Evolutionary conservation across 83 land plant species (phyloP).

Genomic region (Picea mariana): DNA sequence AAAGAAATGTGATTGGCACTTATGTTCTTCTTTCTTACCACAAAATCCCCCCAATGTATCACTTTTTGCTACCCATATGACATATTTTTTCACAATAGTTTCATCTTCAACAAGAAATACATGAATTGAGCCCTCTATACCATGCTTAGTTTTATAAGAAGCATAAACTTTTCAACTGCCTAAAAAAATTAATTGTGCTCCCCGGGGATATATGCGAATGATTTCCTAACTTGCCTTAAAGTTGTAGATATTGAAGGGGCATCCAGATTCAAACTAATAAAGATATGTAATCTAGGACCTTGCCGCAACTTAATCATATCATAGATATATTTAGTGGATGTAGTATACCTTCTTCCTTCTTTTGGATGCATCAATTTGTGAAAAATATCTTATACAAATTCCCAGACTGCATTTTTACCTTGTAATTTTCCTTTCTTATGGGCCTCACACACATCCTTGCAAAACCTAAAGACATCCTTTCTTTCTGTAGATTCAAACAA

Average conservation of each 20-base stretch:
- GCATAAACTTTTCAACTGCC: neutral
- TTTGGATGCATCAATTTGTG: neutral
- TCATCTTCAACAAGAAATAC: neutral
- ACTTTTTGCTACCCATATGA: neutral
- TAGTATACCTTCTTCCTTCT: neutral
- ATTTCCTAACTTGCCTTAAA: neutral
- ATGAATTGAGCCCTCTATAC: neutral
- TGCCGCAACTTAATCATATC: neutral
- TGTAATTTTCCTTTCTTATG: neutral
- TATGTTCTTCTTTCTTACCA: neutral
- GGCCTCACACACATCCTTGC: neutral
- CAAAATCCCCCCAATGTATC: neutral
- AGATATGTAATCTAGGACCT: neutral
- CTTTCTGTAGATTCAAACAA: neutral
- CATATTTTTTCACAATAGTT: neutral
- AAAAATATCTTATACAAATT: neutral
- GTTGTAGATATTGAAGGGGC: neutral
- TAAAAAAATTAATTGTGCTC: neutral
- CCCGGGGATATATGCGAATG: too few species aligned
- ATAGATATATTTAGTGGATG: neutral
- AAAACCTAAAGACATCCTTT: neutral
- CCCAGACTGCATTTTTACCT: neutral
- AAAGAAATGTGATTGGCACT: neutral
- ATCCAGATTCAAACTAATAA: neutral
- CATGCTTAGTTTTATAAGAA: neutral